Evolutionary conservation across 2,329 filamentous ascomycete species (phyloP).

Genomic region (Cordyceps tenuipes): DNA sequence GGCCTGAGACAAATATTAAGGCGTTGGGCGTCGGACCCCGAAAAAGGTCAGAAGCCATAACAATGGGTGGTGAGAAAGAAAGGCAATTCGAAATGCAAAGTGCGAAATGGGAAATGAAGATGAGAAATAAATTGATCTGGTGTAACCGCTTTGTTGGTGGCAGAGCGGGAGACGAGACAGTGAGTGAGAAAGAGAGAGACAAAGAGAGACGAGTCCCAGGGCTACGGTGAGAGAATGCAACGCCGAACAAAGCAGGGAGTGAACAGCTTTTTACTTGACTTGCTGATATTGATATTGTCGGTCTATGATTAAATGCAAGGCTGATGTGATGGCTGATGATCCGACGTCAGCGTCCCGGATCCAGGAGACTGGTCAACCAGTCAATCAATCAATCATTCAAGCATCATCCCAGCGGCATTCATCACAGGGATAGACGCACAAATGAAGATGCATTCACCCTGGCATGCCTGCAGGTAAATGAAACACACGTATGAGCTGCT

Average conservation of each 20-base stretch:
- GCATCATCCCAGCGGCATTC: too few species aligned
- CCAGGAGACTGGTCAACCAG: not conserved
- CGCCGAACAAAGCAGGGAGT: too few species aligned
- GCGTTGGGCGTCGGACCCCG: not conserved
- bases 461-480: not conserved
- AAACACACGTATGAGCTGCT: not conserved
- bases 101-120: too few species aligned
- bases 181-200: not conserved
- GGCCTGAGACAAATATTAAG: constrained; percentile 5
- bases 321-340: not conserved
- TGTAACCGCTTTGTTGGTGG: not conserved
- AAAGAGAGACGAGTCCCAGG: not conserved
- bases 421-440: not conserved
- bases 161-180: not conserved
- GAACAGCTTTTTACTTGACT: too few species aligned
- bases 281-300: too few species aligned
- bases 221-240: not conserved
- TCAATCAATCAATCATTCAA: too few species aligned
- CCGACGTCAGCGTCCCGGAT: not conserved
- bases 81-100: too few species aligned
- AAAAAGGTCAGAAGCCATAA: not conserved
- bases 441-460: not conserved
- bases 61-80: not conserved
- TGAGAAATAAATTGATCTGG: not conserved
- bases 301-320: not conserved